A percentile compares a stretch with the other conserved stretches of the same genome.
These are phyloP conservation scores for Aquilaria malaccensis DNA, from an alignment of 345 rosid genomes.

Conservation along the genomic window DNA sequence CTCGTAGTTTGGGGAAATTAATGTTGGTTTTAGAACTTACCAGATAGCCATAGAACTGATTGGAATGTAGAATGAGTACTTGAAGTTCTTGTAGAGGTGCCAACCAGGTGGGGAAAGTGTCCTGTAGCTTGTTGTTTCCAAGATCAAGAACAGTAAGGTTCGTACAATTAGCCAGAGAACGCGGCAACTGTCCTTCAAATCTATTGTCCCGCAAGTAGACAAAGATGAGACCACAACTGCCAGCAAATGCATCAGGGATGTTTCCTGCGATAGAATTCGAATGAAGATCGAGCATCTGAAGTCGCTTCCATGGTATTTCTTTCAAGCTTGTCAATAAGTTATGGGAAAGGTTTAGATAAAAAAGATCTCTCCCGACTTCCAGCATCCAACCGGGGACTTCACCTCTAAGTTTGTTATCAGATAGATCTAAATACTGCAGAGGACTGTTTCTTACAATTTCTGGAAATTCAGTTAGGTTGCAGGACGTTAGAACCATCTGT, in stretches of 20 bases:
- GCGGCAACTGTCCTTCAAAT: conserved; percentile 15
- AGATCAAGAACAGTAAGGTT: conserved; percentile 22
- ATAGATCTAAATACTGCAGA: not conserved
- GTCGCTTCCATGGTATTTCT: not conserved
- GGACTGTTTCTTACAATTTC: not conserved
- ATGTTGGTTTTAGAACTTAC: rapidly evolving
- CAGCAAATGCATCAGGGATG: conserved; percentile 6
- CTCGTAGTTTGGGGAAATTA: conserved; percentile 15
- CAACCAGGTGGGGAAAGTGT: conserved; percentile 23
- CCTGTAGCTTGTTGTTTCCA: conserved; percentile 21
- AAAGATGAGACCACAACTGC: not conserved
- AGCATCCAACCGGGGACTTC: conserved; percentile 9
- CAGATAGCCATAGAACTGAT: conserved; percentile 18
- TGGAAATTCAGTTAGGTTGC: conserved; percentile 9
- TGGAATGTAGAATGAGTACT: conserved; percentile 19
- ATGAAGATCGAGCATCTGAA: conserved; percentile 11
- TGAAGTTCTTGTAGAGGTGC: conserved; percentile 15
- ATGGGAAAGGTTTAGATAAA: conserved; percentile 4
- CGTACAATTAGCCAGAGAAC: conserved; percentile 13
- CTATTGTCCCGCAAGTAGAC: conserved; percentile 19
- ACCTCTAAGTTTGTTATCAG: conserved; percentile 17
- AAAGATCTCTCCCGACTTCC: not conserved
- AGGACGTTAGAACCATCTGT: conserved; percentile 2
- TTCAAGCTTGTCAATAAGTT: conserved; percentile 13
- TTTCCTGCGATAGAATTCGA: conserved; percentile 13